Evolutionary conservation across 305 asterid species (phyloP).

Genomic region (Stenogyne calaminthoides): DNA sequence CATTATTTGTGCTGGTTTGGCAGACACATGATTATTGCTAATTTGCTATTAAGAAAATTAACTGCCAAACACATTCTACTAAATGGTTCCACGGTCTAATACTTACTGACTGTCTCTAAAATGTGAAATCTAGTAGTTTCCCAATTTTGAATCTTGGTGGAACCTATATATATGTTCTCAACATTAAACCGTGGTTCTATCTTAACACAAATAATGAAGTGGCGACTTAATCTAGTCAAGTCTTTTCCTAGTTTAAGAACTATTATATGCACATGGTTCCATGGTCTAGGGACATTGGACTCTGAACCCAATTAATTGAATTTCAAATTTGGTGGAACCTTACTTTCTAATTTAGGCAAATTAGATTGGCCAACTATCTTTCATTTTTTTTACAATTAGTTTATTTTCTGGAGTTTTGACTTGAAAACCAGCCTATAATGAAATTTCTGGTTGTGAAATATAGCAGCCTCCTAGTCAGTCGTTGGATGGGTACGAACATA

Average conservation of each 20-base stretch:
- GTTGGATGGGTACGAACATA: constrained; percentile 87
- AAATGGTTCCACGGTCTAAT: neutral
- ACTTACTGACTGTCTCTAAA: neutral
- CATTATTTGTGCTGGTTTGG: too few species aligned
- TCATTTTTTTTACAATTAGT: too few species aligned
- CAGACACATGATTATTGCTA: too few species aligned
- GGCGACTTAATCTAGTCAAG: neutral
- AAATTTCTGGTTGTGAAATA: constrained; percentile 18
- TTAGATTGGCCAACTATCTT: neutral
- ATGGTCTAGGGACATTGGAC: constrained; percentile 31
- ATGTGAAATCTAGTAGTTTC: neutral
- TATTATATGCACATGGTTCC: constrained; percentile 20
- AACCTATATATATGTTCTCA: neutral
- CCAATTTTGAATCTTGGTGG: neutral
- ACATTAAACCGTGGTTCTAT: neutral
- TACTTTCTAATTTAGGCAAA: neutral
- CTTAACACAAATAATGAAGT: neutral
- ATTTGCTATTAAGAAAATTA: too few species aligned
- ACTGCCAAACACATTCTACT: too few species aligned
- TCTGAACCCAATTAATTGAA: neutral
- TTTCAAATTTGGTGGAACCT: constrained; percentile 24
- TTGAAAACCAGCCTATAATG: neutral
- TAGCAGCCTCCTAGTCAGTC: constrained; percentile 73
- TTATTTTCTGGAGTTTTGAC: too few species aligned
- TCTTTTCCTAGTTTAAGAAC: neutral